Percentiles rank a stretch among this genome's conserved stretches.
phyloP scores from a whole-genome alignment of 2,329 filamentous ascomycete genomes.

The Neonectria neomacrospora region DNA sequence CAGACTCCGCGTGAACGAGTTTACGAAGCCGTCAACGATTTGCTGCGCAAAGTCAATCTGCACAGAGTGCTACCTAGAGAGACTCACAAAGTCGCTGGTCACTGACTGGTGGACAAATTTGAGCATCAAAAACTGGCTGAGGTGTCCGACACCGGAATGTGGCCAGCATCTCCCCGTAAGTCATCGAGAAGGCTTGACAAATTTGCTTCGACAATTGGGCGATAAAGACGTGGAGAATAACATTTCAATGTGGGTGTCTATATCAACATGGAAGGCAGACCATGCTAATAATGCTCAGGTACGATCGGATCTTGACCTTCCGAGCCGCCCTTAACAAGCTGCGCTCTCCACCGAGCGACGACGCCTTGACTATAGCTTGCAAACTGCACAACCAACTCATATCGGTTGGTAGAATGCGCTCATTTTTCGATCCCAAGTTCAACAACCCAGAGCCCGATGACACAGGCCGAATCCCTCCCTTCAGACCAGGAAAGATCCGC shows the following conservation, averaged over 20 bases:
- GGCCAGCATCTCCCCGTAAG: background rate
- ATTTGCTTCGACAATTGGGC: conserved; percentile 8
- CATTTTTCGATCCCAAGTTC: conserved; percentile 6
- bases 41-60: conserved; percentile 20
- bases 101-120: conserved; percentile 10
- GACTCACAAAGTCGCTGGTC: background rate
- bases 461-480: conserved; percentile 1
- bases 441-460: conserved; percentile 5
- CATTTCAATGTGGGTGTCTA: conserved; percentile 2
- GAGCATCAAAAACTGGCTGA: background rate
- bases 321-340: background rate
- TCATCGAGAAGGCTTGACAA: conserved; percentile 8
- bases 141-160: conserved; percentile 4
- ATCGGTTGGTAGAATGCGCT: background rate
- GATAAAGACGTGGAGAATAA: conserved; percentile 6
- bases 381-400: background rate
- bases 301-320: conserved; percentile 9
- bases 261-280: background rate
- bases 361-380: background rate
- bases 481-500: conserved; percentile 1
- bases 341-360: background rate
- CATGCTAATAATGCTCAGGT: background rate
- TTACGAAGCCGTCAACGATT: background rate
- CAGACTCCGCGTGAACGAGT: conserved; percentile 8
- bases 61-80: background rate